These are phyloP conservation scores for Arthromyces matolae DNA, from an alignment of 768 basidiomycete genomes.

Conservation along the genomic window DNA sequence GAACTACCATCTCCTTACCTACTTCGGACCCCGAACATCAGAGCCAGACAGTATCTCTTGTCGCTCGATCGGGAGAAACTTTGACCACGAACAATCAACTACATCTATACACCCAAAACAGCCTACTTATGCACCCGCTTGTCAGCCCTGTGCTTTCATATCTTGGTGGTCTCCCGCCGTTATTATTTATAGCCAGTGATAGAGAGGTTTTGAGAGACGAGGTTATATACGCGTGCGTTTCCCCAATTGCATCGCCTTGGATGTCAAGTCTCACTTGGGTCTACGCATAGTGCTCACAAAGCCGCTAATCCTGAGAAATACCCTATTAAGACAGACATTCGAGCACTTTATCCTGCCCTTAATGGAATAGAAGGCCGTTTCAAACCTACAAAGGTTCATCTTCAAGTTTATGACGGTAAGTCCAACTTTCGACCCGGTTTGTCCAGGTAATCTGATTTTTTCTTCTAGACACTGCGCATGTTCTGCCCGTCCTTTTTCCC, in stretches of 20 bases:
- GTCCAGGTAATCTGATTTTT: background rate
- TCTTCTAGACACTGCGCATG: constrained; percentile 60
- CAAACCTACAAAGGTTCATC: constrained; percentile 76
- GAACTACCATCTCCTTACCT: constrained; percentile 44
- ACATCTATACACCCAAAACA: constrained; percentile 85
- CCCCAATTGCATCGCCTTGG: background rate
- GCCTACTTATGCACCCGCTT: constrained; percentile 70
- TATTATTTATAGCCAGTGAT: constrained; percentile 82
- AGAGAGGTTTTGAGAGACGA: constrained; percentile 93
- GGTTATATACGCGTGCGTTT: constrained; percentile 74
- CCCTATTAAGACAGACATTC: constrained; percentile 41
- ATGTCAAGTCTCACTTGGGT: constrained; percentile 1
- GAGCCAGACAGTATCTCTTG: constrained; percentile 43
- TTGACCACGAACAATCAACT: constrained; percentile 65
- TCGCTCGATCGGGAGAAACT: constrained; percentile 45
- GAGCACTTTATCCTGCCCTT: constrained; percentile 53
- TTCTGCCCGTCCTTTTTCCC: constrained; percentile 68
- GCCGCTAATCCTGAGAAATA: constrained; percentile 81
- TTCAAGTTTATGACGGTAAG: constrained; percentile 89
- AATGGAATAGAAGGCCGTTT: constrained; percentile 49
- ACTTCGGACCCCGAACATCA: constrained; percentile 29
- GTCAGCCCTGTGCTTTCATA: constrained; percentile 79
- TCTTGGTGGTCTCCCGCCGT: constrained; percentile 86
- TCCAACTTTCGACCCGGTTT: constrained; percentile 22
- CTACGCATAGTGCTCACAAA: constrained; percentile 71